Conservation (phyloP, 768 basidiomycete species). For the Mrakia blollopis region DNA sequence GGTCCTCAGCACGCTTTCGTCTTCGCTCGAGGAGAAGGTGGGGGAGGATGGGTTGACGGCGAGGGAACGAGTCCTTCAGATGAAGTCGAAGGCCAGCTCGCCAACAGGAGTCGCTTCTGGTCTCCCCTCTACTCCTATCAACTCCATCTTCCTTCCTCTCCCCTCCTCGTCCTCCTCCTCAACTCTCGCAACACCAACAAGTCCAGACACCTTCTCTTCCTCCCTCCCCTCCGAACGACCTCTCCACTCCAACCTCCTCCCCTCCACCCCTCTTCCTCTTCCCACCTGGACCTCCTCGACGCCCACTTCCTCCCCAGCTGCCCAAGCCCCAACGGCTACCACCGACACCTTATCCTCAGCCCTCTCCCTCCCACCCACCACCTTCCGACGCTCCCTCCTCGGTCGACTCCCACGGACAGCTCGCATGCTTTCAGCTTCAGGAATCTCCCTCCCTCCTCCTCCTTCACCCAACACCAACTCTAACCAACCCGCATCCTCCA, state of each 20-base stretch:
- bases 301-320: not conserved
- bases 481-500: not conserved
- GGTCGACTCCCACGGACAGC: constrained; percentile 1
- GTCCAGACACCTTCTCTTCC: not conserved
- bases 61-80: not conserved
- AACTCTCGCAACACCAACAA: not conserved
- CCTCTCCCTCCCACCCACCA: not conserved
- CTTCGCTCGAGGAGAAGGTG: not conserved
- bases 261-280: too few relatives aligned
- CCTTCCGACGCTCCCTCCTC: not conserved
- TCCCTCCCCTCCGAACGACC: not conserved
- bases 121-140: not conserved
- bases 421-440: constrained; percentile 11
- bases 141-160: not conserved
- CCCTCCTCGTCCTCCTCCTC: too few relatives aligned
- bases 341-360: not conserved
- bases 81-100: not conserved
- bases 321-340: not conserved
- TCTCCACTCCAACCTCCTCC: not conserved
- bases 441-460: constrained; percentile 6
- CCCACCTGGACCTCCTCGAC: not conserved
- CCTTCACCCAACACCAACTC: not conserved
- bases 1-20: not conserved
- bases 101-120: not conserved
- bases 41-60: not conserved